Base-by-base conservation (phyloP, 2,329 filamentous ascomycete genomes). In the Penicillium sp. region DNA sequence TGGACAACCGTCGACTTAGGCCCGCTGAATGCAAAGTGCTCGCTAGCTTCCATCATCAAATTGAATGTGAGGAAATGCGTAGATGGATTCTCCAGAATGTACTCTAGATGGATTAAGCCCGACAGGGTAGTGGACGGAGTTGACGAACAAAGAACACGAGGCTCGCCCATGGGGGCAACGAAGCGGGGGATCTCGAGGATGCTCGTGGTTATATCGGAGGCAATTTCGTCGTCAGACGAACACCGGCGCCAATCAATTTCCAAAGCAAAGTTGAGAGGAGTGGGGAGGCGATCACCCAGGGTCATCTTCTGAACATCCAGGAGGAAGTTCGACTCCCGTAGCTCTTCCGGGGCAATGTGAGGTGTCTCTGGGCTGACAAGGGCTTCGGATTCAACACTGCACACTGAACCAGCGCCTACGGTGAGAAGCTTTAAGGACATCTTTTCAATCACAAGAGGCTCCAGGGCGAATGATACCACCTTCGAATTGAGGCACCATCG, bases 31-130 rank as follows among this genome's bases (percentile, higher is more conserved):
- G 91, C 93, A 72, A 97, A 97, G 48, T 90, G 84, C 59, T 95
- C 90, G 68, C 85, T 93, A 2, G 91, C 88, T 62, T 99, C 93
- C 91, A 99, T 95, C 24, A 81, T 85, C 45, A 97, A 73, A 28
- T 89, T 91, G 73, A 99, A 99, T 0, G 92, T 96, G 45, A 99
- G 82, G 73, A 96, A 95, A 70, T 99, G 94, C 69, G 86, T 88
- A 0, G 93, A 96, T 0, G 92, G 89, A 69, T 99, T 99, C 74
- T 99, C 94, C 51, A 99, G 85, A 3, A 85, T 90, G 67, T 88
- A 88, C 54, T 81, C 74, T 36, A 85, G 73, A 45, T 83, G 72
- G 34, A 76, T 66, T 42, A 76, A 53, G 2, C 68, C 70, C 0
- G 70, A 51, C 21, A 71, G 53, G 15, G 54, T 57, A 13, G 53